Percentiles rank a stretch among this genome's conserved stretches.
Evolutionary conservation across 108 stramenopile species (phyloP).

Genomic region (Cyclotella sp.): DNA sequence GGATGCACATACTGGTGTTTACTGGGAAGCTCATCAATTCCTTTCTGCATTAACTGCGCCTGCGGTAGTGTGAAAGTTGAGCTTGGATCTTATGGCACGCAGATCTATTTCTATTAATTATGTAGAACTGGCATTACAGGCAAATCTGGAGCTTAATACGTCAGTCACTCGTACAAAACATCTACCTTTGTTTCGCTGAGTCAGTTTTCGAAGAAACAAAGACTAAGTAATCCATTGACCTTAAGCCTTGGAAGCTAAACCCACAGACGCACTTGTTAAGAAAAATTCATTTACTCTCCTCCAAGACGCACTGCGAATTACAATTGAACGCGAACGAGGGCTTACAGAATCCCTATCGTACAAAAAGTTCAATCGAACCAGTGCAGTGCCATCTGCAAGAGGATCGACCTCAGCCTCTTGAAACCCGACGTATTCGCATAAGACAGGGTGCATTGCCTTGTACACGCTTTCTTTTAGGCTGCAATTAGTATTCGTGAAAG

Average conservation of each 20-base stretch:
- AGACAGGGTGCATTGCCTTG: slow-evolving; percentile 85
- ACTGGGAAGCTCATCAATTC: slow-evolving; percentile 72
- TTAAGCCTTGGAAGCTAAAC: not conserved
- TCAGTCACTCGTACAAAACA: no score
- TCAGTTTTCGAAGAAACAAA: not conserved
- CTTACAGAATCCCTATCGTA: slow-evolving; percentile 29
- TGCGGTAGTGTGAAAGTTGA: no score
- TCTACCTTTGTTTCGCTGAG: not conserved
- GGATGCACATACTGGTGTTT: slow-evolving; percentile 78
- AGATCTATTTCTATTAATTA: no score
- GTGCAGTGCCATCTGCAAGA: slow-evolving; percentile 73
- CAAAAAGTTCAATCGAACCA: slow-evolving; percentile 52
- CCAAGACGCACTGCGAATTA: slow-evolving; percentile 72
- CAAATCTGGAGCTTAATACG: no score
- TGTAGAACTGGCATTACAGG: no score
- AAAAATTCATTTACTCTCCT: slow-evolving; percentile 52
- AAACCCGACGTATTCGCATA: slow-evolving; percentile 86
- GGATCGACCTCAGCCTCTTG: slow-evolving; percentile 86
- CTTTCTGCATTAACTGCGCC: slow-evolving; percentile 4
- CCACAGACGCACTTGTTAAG: slow-evolving; percentile 60
- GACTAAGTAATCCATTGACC: not conserved
- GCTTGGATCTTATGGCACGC: no score
- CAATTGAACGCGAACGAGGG: slow-evolving; percentile 37
- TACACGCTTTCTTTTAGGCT: slow-evolving; percentile 88
- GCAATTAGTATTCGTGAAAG: not conserved